Evolutionary conservation across 2,329 filamentous ascomycete genomes (phyloP).

Genomic region (Xylaria sp.): DNA sequence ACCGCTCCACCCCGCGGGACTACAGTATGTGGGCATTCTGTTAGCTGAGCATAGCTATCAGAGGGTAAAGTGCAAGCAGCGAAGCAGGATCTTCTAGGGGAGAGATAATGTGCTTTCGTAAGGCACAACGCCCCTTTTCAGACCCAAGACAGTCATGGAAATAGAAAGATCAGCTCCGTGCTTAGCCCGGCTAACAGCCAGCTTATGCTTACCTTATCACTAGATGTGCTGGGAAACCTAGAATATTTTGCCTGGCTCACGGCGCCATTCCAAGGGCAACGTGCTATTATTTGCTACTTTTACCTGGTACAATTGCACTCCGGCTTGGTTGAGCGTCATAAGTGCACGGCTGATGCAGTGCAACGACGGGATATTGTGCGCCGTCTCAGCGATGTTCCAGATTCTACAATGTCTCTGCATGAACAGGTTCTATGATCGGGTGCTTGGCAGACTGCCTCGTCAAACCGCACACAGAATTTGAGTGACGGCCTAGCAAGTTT

Average conservation of each 20-base stretch:
- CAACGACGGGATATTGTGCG: not conserved
- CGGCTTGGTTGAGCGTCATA: not conserved
- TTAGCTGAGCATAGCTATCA: too few relatives aligned
- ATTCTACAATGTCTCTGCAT: not conserved
- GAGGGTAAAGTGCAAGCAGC: too few relatives aligned
- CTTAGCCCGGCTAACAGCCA: too few relatives aligned
- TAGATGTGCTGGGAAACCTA: too few relatives aligned
- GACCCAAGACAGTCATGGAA: too few relatives aligned
- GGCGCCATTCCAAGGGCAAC: not conserved
- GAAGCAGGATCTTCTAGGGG: too few relatives aligned
- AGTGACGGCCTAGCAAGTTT: not conserved
- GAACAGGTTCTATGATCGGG: not conserved
- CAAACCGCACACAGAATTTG: not conserved
- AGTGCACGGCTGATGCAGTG: not conserved
- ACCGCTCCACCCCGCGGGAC: too few relatives aligned
- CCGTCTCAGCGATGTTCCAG: not conserved
- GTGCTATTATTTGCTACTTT: not conserved
- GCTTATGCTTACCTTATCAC: too few relatives aligned
- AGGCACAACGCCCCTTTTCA: too few relatives aligned
- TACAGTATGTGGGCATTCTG: too few relatives aligned
- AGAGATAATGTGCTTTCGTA: too few relatives aligned
- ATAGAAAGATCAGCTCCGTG: too few relatives aligned
- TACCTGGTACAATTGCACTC: not conserved
- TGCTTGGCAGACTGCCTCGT: not conserved
- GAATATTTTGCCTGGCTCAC: not conserved